phyloP scores from a whole-genome alignment of 2,329 filamentous ascomycete species.

The Dichotomopilus funicola region DNA sequence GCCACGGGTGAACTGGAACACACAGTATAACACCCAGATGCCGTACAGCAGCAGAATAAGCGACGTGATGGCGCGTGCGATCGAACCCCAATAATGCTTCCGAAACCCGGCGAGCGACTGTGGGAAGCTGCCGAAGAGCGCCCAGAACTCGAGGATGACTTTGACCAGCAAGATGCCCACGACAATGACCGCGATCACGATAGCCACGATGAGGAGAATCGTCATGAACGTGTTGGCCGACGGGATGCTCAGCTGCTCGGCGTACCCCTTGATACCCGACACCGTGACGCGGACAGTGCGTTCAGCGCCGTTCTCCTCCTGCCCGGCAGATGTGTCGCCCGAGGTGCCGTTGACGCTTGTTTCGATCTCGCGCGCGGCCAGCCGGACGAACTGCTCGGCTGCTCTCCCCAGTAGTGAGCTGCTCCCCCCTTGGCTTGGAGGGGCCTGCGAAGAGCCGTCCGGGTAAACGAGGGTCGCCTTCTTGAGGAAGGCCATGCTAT shows the following conservation, averaged over 20 bases:
- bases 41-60: slow-evolving; percentile 89
- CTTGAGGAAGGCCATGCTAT: slow-evolving; percentile 66
- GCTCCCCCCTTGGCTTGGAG: slow-evolving; percentile 7
- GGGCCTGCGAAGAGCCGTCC: slow-evolving; percentile 47
- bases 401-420: slow-evolving; percentile 40
- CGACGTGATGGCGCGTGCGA: slow-evolving; percentile 82
- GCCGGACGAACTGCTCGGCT: slow-evolving; percentile 38
- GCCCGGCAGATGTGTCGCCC: slow-evolving; percentile 12
- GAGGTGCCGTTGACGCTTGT: slow-evolving; percentile 38
- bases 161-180: slow-evolving; percentile 86
- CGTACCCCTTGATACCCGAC: slow-evolving; percentile 72
- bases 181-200: slow-evolving; percentile 75
- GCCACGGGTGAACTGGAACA: slow-evolving; percentile 89
- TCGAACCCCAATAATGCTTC: slow-evolving; percentile 91
- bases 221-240: slow-evolving; percentile 95
- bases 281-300: slow-evolving; percentile 46
- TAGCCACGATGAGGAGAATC: slow-evolving; percentile 79
- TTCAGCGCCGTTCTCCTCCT: slow-evolving; percentile 22
- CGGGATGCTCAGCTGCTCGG: slow-evolving; percentile 78
- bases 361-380: slow-evolving; percentile 49
- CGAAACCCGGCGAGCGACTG: slow-evolving; percentile 75
- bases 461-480: slow-evolving; percentile 70
- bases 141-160: slow-evolving; percentile 84
- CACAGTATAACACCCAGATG: slow-evolving; percentile 90
- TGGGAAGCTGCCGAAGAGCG: slow-evolving; percentile 82